These are phyloP conservation scores for Hypoxylon sp. DNA, from an alignment of 2,329 filamentous ascomycete species.

Conservation along the genomic window DNA sequence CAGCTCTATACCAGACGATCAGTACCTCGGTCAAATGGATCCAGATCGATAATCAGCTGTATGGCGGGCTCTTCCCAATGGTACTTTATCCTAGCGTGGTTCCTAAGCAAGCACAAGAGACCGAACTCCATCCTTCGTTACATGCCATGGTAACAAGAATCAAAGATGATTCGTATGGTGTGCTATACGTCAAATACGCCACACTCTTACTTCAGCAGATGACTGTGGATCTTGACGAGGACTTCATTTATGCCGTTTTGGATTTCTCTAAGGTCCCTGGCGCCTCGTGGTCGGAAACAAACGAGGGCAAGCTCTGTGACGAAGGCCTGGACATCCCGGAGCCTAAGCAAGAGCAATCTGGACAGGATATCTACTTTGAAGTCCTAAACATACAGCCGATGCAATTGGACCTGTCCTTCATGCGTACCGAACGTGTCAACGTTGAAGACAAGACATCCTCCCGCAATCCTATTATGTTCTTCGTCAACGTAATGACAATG, in stretches of 20 bases:
- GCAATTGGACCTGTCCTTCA: constrained; percentile 97
- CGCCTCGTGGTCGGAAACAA: constrained; percentile 83
- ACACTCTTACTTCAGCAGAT: constrained; percentile 95
- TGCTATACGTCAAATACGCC: constrained; percentile 98
- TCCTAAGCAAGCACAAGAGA: constrained; percentile 95
- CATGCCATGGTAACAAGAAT: constrained; percentile 93
- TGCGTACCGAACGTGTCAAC: constrained; percentile 95
- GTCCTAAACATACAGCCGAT: constrained; percentile 97
- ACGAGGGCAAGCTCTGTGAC: constrained; percentile 89
- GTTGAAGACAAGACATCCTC: constrained; percentile 94
- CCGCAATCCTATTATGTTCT: constrained; percentile 96
- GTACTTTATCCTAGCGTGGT: constrained; percentile 97
- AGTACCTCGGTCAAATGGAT: constrained; percentile 97
- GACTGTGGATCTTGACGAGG: constrained; percentile 97
- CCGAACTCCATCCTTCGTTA: constrained; percentile 95
- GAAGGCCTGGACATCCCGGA: constrained; percentile 93
- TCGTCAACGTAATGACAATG: constrained; percentile 99
- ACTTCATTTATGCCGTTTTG: constrained; percentile 95
- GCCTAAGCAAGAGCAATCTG: constrained; percentile 84
- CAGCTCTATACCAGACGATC: constrained; percentile 91
- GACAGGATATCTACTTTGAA: constrained; percentile 98
- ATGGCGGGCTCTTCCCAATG: constrained; percentile 98
- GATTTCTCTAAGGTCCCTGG: constrained; percentile 96
- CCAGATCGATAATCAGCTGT: constrained; percentile 98
- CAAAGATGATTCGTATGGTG: constrained; percentile 98